phyloP scores from a whole-genome alignment of 352 stramenopile species.

The Globisporangium nodosum region DNA sequence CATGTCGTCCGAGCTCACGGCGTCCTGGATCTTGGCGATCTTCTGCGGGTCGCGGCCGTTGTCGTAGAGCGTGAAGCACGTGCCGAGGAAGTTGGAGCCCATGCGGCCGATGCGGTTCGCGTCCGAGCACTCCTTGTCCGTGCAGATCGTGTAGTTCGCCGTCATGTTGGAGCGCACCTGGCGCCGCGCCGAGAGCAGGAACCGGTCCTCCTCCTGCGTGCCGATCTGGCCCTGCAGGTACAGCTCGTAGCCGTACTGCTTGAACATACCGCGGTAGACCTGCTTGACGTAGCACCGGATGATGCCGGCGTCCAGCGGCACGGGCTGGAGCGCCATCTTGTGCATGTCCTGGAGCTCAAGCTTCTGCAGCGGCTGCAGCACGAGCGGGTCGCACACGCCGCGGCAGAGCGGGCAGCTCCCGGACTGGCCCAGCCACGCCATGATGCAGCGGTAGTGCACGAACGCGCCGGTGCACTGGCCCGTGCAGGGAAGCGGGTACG shows the following conservation, averaged over 20 bases:
- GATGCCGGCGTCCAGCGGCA: constrained; percentile 79
- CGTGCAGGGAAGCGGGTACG: constrained; percentile 79
- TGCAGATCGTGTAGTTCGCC: constrained; percentile 83
- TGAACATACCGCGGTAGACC: constrained; percentile 84
- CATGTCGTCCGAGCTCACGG: constrained; percentile 57
- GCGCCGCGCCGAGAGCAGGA: constrained; percentile 63
- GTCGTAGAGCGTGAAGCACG: constrained; percentile 85
- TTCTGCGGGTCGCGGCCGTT: constrained; percentile 87
- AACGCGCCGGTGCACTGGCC: constrained; percentile 70
- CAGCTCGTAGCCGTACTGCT: constrained; percentile 83
- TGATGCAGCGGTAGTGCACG: constrained; percentile 87
- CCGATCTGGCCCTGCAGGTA: constrained; percentile 82
- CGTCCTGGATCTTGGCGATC: constrained; percentile 83
- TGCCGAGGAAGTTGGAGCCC: constrained; percentile 85
- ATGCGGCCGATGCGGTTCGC: constrained; percentile 76
- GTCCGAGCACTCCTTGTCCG: constrained; percentile 74
- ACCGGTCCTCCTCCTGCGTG: constrained; percentile 78
- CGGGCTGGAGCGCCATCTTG: constrained; percentile 68
- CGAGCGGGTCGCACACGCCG: constrained; percentile 70
- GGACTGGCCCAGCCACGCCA: constrained; percentile 83
- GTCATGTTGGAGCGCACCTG: constrained; percentile 89
- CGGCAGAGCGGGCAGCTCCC: constrained; percentile 80
- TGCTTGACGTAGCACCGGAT: constrained; percentile 88
- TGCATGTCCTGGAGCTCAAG: constrained; percentile 76
- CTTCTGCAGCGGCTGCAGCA: constrained; percentile 80